Evolutionary conservation across 2,329 filamentous ascomycete genomes (phyloP), one percentile per base, ranked within the genome.

Genomic region (Mariannaea sp.): DNA sequence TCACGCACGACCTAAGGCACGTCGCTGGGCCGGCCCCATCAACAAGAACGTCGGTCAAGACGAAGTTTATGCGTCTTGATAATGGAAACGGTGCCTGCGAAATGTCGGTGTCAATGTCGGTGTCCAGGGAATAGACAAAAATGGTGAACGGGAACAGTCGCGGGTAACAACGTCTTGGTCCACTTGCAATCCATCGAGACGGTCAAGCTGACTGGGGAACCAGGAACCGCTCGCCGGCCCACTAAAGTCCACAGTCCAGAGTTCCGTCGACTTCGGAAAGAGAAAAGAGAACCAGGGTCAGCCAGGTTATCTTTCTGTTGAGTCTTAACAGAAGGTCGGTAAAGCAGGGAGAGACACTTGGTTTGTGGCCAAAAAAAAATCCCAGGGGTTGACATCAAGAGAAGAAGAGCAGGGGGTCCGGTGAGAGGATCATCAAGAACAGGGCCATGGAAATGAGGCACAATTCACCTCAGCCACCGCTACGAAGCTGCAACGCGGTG

Each of bases 91-190:
- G 62, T 65, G 60, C 57, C 61, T 43, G 52, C 20, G 29, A 56
- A 49, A 47, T 51, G 59, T 65, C 59, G 61, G 59, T 56, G 51
- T 59, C 61, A 60, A 59, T 54, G 61, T 64, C 61, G 61, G 62
- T 65, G 62, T 65, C 62, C 52, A 60, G 51, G 54, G 49, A 45
- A 47, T 50, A 57, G 49, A 53, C 8, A n/a, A 39, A 32, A 58
- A 59, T 62, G 56, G 61, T 62, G 59, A 59, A 46, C 47, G 56
- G 53, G 50, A 59, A 47, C 36, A 29, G 26, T 46, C 22, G 26
- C 53, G 60, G 42, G 48, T 30, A 43, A 44, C 44, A 42, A 46
- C 32, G 20, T 33, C 27, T 33, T n/a, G 44, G 35, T 64, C 62
- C 60, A 65, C 62, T 49, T 9, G 50, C 54, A 56, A 60, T 53